Evolutionary conservation across 208 protist genomes (phyloP), one percentile per base, ranked within the genome.

Genomic region (Wallacemonas sp.): DNA sequence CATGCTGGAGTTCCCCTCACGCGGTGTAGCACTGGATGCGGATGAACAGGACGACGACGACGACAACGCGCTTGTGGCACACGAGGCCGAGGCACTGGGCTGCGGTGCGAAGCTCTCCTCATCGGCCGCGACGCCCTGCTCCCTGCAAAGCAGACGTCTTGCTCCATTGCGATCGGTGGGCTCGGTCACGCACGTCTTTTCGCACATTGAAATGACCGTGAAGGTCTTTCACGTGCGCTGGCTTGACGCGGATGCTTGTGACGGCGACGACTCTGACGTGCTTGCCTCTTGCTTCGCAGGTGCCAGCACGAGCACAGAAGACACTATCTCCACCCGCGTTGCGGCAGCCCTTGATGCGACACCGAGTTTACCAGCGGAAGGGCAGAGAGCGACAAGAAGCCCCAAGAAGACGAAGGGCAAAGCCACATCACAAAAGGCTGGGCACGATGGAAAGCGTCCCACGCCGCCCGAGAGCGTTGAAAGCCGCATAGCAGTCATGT

Each of bases 181-280:
- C 4, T 68, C 27, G 19, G 67, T 95, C 23, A 70, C 69, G 8
- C 90, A 95, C 70, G 80, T 95, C 52, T 93, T 95, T 70, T 92
- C 86, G 24, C 86, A 95, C 65, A 93, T 93, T 72, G 56, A 82
- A 14, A 90, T 95, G 85, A 58, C 74, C n/a, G 85, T 95, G 26
- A 36, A 70, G 9, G 75, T 92, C 49, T 82, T 78, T 55, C 81
- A 87, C 58, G 81, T 80, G 27, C 39, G 43, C 19, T 89, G 83
- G 86, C 27, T 61, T 34, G 54, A 41, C 26, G 32, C 30, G n/a
- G 36, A 24, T 1, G 39, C n/a, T 32, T 16, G 21, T 16, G 26
- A 54, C 36, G 47, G 1, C 23, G 55, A 41, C 2, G 60, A 78
- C 23, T 30, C 75, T 27, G 34, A 27, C 1, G 66, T 73, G 14